A percentile compares a stretch with the other conserved stretches of the same genome.
These are phyloP conservation scores for Vachellia collinsii DNA, from an alignment of 306 rosid species.

Conservation along the genomic window DNA sequence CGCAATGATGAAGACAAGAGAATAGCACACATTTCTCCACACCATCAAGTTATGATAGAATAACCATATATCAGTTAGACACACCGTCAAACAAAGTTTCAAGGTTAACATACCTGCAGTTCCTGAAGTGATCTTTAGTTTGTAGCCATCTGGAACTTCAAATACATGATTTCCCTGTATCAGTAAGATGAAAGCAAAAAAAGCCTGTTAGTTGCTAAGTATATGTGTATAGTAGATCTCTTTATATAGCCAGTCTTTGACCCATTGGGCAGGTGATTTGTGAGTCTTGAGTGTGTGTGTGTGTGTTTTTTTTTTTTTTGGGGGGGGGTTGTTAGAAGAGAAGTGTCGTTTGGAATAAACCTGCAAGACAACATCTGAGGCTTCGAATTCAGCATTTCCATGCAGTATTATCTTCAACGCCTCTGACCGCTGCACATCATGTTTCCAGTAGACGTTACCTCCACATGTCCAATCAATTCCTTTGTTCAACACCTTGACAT, in stretches of 20 bases:
- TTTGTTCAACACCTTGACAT: conserved; percentile 76
- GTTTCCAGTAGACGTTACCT: conserved; percentile 84
- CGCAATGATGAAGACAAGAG: conserved; percentile 20
- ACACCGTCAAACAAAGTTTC: conserved; percentile 10
- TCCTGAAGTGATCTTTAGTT: conserved; percentile 66
- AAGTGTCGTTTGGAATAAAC: conserved; percentile 38
- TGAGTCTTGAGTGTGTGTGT: no score
- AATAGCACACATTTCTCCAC: background rate
- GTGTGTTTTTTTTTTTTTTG: no score
- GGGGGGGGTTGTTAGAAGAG: no score
- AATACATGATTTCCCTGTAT: conserved; percentile 83
- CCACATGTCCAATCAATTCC: conserved; percentile 79
- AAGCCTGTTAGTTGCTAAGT: conserved; percentile 25
- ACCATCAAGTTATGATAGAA: background rate
- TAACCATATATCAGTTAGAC: background rate
- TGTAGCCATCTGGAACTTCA: conserved; percentile 91
- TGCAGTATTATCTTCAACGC: conserved; percentile 69
- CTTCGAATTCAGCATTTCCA: conserved; percentile 98
- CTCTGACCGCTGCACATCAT: conserved; percentile 69
- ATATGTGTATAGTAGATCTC: conserved; percentile 9
- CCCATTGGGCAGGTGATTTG: no score
- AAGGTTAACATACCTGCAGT: conserved; percentile 55
- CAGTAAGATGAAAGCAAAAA: conserved; percentile 36
- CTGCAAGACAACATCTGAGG: conserved; percentile 76
- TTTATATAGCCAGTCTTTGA: no score